These are phyloP conservation scores for Beta vulgaris DNA, from an alignment of 148 eudicot species.

Conservation along the genomic window DNA sequence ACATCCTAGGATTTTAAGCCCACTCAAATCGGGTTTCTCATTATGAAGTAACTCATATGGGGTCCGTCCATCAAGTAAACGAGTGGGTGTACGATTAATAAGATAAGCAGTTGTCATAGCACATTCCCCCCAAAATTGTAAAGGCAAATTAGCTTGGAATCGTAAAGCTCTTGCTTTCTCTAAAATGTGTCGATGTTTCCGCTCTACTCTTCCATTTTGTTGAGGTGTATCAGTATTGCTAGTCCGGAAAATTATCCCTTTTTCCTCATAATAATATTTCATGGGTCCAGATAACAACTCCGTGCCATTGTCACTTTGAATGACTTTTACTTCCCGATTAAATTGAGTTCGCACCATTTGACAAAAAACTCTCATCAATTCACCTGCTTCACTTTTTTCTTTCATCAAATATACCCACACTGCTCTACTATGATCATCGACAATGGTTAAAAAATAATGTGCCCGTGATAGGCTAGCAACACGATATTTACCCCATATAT, in stretches of 20 bases:
- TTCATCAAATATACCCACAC: not conserved
- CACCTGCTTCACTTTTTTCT: not conserved
- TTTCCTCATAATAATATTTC: not conserved
- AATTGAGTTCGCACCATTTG: slow-evolving; percentile 14
- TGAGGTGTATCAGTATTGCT: not conserved
- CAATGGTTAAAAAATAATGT: slow-evolving; percentile 16
- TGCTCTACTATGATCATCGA: slow-evolving; percentile 9
- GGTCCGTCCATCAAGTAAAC: too few species aligned
- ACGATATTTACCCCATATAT: not conserved
- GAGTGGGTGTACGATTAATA: too few species aligned
- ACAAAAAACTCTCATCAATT: not conserved
- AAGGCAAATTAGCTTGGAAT: too few species aligned
- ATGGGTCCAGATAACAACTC: too few species aligned
- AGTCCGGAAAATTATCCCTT: not conserved
- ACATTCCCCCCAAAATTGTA: too few species aligned
- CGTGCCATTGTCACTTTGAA: too few species aligned
- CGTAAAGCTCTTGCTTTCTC: too few species aligned
- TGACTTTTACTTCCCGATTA: not conserved
- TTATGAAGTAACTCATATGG: too few species aligned
- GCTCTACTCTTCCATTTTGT: not conserved
- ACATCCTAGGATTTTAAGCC: too few species aligned
- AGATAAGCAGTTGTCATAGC: too few species aligned
- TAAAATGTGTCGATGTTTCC: not conserved
- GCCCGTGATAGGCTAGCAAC: not conserved
- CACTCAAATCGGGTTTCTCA: too few species aligned